These are phyloP conservation scores for Leptographium radiaticola DNA, from an alignment of 2,329 filamentous ascomycete genomes.

Conservation along the genomic window DNA sequence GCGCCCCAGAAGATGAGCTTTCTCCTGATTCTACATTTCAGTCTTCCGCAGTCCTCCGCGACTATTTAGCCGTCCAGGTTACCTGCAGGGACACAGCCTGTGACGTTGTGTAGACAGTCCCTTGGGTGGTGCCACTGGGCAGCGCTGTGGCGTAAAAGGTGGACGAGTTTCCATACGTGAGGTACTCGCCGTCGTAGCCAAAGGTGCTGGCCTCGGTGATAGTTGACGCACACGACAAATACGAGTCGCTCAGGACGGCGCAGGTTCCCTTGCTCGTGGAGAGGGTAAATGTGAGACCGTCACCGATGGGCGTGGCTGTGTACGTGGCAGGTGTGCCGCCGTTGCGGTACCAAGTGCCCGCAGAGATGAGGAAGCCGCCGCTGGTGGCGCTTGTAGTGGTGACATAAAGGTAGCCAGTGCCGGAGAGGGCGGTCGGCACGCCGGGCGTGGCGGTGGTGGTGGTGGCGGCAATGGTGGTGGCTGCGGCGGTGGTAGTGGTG, in stretches of 20 bases:
- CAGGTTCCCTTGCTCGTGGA: slow-evolving; percentile 15
- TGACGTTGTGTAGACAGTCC: slow-evolving; percentile 12
- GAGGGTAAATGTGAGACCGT: slow-evolving; percentile 12
- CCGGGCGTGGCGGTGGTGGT: not conserved
- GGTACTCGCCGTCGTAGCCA: slow-evolving; percentile 15
- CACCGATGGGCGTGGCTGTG: slow-evolving; percentile 13
- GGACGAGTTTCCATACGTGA: slow-evolving; percentile 12
- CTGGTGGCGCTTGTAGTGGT: slow-evolving; percentile 1
- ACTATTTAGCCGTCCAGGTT: slow-evolving; percentile 11
- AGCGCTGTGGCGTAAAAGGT: slow-evolving; percentile 13
- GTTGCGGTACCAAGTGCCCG: slow-evolving; percentile 15
- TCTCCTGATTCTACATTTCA: too few species aligned
- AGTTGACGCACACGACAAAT: slow-evolving; percentile 11
- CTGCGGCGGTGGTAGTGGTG: not conserved
- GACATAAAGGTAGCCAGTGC: slow-evolving; percentile 8
- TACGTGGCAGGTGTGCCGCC: slow-evolving; percentile 16
- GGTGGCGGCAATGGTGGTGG: slow-evolving; percentile 1
- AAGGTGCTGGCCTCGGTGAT: slow-evolving; percentile 10
- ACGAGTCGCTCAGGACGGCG: slow-evolving; percentile 1
- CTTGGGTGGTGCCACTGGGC: slow-evolving; percentile 13
- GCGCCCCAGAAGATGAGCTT: too few species aligned
- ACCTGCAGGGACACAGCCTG: slow-evolving; percentile 13
- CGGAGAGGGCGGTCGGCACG: slow-evolving; percentile 1
- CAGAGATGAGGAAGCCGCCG: slow-evolving; percentile 15
- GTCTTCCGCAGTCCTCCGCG: too few species aligned